phyloP scores from a whole-genome alignment of 1,139 yeast species.

The Kodamaea arcana region DNA sequence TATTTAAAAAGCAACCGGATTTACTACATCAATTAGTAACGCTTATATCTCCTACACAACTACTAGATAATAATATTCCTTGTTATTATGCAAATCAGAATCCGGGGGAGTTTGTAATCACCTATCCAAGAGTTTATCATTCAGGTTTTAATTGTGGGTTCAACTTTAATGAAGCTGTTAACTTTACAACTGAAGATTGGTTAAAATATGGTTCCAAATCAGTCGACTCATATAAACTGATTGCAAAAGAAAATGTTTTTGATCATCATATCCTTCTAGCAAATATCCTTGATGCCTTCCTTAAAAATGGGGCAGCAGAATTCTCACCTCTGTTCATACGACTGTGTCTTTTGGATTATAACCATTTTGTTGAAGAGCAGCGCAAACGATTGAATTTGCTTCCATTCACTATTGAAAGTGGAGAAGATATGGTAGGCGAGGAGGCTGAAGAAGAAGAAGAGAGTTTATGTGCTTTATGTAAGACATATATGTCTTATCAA shows the following conservation, averaged over 20 bases:
- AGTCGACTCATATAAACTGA: conserved; percentile 50
- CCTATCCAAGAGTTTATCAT: conserved; percentile 76
- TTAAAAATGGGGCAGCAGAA: conserved; percentile 3
- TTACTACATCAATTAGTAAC: conserved; percentile 83
- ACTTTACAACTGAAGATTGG: conserved; percentile 72
- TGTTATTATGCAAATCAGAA: conserved; percentile 74
- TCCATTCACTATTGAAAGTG: conserved; percentile 4
- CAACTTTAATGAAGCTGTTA: conserved; percentile 77
- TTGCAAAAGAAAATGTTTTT: conserved; percentile 57
- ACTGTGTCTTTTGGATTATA: conserved; percentile 25
- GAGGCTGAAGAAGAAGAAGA: conserved; percentile 31
- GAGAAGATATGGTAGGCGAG: conserved; percentile 9
- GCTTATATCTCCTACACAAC: conserved; percentile 61
- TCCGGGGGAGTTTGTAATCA: conserved; percentile 73
- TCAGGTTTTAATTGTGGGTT: conserved; percentile 78
- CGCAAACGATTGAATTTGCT: conserved; percentile 4
- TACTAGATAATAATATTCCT: conserved; percentile 50
- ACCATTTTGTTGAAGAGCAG: conserved; percentile 19
- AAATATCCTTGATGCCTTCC: conserved; percentile 28
- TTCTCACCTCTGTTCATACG: conserved; percentile 16
- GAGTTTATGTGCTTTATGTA: conserved; percentile 36
- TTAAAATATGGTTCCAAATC: conserved; percentile 59
- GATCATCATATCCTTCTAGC: conserved; percentile 42
- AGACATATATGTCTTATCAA: conserved; percentile 36
- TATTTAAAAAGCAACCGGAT: conserved; percentile 83